Evolutionary conservation across 345 rosid genomes (phyloP), one percentile per base, ranked within the genome.

Genomic region (Boechera stricta): DNA sequence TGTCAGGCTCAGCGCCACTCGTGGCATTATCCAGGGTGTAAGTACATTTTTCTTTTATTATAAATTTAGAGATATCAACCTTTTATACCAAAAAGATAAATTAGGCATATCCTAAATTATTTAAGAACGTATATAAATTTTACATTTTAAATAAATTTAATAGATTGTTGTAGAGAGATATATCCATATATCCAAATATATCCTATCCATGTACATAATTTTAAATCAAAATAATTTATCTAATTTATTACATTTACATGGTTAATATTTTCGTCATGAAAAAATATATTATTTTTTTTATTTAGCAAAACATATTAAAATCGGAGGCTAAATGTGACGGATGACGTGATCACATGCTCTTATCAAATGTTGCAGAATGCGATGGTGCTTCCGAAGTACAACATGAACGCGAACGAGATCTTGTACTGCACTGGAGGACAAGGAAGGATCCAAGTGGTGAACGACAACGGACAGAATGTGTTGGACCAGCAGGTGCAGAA

Each of bases 391-490:
- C 97, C 97, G 3, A 89, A 88, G 79, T 94, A 86, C 86, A 81
- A 82, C 84, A n/a, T 76, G 74, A 88, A 90, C 76, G 90, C 95
- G 5, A 89, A 90, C 82, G 86, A 83, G 81, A 77, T 94, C 39
- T 16, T 88, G 16, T 92, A 88, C 83, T 85, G 68, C 48, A 78
- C 89, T 10, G 72, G 64, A 7, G 97, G 97, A 0, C 77, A 82
- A 5, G 90, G 79, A 12, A 72, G 84, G 59, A 58, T 88, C 60
- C 97, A 94, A 69, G 83, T 90, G 3, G 91, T 84, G 64, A 82
- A 88, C 79, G 81, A 88, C 72, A 79, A 79, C 38, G 98, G 98
- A 0, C 73, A 85, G 10, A 32, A 73, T 6, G 90, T 94, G 49
- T 87, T 87, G 79, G 86, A 89, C 56, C 85, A 86, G 11, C 78